phyloP scores from a whole-genome alignment of 164 flowering plant species.

The Pachysandra terminalis region DNA sequence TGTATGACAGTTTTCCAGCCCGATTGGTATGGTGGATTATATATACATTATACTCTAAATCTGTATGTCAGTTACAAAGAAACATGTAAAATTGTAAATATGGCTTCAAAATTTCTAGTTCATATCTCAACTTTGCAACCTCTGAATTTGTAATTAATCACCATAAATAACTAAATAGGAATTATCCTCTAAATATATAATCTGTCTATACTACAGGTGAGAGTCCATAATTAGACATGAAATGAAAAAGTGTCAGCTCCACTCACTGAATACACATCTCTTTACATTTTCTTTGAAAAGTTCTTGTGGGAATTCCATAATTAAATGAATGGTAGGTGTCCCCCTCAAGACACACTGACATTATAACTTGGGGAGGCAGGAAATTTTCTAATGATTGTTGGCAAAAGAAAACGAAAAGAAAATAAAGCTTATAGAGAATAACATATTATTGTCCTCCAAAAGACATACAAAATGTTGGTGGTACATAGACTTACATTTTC shows the following conservation, averaged over 20 bases:
- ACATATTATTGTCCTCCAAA: not conserved
- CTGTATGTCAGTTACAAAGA: not conserved
- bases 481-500: slow-evolving; percentile 54
- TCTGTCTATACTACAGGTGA: not conserved
- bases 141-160: too few species aligned
- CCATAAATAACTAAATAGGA: too few species aligned
- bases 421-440: not conserved
- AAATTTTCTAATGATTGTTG: not conserved
- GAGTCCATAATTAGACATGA: not conserved
- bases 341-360: not conserved
- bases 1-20: too few species aligned
- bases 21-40: too few species aligned
- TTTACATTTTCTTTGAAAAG: too few species aligned
- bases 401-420: too few species aligned
- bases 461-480: too few species aligned
- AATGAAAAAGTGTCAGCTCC: not conserved
- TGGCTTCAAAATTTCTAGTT: not conserved
- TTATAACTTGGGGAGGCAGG: not conserved
- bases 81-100: not conserved
- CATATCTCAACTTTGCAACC: not conserved
- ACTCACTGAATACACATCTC: not conserved
- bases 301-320: too few species aligned
- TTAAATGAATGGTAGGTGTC: not conserved
- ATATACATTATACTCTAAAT: too few species aligned
- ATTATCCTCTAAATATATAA: not conserved